Base-by-base conservation (phyloP, 768 basidiomycete genomes). In the Tricholoma terreum region DNA sequence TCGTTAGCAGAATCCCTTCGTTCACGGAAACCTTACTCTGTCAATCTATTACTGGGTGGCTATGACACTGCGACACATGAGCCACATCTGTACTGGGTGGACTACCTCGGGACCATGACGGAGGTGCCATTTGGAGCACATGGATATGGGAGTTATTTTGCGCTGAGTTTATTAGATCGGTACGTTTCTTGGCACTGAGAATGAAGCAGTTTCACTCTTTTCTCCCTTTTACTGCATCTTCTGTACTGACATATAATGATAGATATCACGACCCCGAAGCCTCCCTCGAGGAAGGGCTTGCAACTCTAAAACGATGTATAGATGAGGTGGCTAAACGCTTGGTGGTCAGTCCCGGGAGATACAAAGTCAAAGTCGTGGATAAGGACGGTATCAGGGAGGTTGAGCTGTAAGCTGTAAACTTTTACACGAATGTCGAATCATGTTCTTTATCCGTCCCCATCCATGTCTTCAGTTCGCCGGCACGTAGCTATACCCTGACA, bases 101-200 rank as follows among this genome's bases (percentile, higher is more conserved):
- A 99, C 76, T 94, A 96, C 72, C 81, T 97, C 31, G 97, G 97
- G 22, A 96, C 97, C 5, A 80, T 90, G 67, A 83, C 87, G 3
- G 83, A 86, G 55, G 89, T 97, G 11, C 94, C 94, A 0, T 99
- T 94, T 69, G 94, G 86, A 14, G 94, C 94, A 0, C 96, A 98
- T 67, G 97, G 97, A 2, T 94, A 98, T 69, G 97, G 94, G 43
- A 82, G 87, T 55, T 97, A 94, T 75, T 97, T 98, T 72, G 88
- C 86, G 9, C 74, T 98, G 63, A 86, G 89, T 83, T 89, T 96
- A 69, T 80, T 98, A 54, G 97, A 99, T 69, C 80, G 91, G 91
- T 92, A 56, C 36, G 83, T 68, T n/a, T 46, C 17, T 34, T 17
- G 8, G 4, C 14, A 4, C 8, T 17, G 15, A 24, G 12, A 3